Percentiles rank a stretch among this genome's conserved stretches.
Conservation (phyloP, 768 basidiomycete species). For the Cystofilobasidium macerans region DNA sequence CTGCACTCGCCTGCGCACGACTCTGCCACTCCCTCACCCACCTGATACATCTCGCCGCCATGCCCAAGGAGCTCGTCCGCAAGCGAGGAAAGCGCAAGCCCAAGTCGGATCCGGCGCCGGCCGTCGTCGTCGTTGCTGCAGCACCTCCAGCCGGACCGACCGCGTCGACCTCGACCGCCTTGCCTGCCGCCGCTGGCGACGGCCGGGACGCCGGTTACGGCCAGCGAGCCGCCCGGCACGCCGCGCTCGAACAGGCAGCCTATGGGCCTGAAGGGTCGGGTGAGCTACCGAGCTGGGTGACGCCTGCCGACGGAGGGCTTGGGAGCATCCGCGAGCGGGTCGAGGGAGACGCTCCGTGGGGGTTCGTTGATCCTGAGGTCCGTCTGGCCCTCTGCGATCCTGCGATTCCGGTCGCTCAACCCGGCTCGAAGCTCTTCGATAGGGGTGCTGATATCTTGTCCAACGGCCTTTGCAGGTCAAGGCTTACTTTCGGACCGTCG, state of each 20-base stretch:
- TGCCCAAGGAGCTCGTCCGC: conserved; percentile 24
- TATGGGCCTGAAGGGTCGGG: too few species aligned
- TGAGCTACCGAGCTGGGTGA: conserved; percentile 16
- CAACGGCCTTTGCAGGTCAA: conserved; percentile 45
- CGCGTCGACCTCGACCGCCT: conserved; percentile 4
- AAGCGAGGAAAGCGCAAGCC: conserved; percentile 26
- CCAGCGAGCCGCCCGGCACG: not conserved
- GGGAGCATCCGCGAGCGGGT: conserved; percentile 25
- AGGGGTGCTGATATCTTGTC: not conserved
- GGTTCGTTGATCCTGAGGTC: conserved; percentile 67
- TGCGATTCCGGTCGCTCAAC: too few species aligned
- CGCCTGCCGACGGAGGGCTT: conserved; percentile 23
- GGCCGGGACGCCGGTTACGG: conserved; percentile 2
- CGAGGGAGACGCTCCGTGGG: conserved; percentile 64
- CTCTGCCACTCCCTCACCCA: not conserved
- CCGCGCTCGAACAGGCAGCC: not conserved
- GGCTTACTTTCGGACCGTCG: conserved; percentile 82
- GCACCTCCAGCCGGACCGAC: not conserved
- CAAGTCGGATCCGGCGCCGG: conserved; percentile 5
- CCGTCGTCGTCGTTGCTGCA: conserved; percentile 9
- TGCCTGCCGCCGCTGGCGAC: not conserved
- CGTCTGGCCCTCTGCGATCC: not conserved
- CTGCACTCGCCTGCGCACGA: not conserved
- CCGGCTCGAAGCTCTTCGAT: too few species aligned
- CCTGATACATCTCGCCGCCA: not conserved